phyloP scores from a whole-genome alignment of 176 grass and related monocot species.

The Metroxylon sagu region DNA sequence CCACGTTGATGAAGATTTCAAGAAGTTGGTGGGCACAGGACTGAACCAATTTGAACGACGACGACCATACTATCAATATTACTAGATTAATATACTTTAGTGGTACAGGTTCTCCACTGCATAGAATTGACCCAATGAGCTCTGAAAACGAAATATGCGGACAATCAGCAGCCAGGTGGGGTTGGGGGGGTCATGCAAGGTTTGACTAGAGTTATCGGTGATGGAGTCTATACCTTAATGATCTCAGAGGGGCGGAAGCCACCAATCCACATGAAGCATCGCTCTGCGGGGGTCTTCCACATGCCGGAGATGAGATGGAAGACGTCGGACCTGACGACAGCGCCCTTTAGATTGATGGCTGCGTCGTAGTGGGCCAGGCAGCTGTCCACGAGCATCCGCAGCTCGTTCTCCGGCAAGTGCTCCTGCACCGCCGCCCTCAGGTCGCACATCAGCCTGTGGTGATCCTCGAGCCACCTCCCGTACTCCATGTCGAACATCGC shows the following conservation, averaged over 20 bases:
- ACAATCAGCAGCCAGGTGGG: too few species aligned
- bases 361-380: slow-evolving; percentile 29
- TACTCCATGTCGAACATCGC: slow-evolving; percentile 54
- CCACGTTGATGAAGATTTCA: too few species aligned
- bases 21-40: too few species aligned
- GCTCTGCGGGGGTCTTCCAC: slow-evolving; percentile 49
- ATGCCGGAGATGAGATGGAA: slow-evolving; percentile 56
- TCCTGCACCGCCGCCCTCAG: slow-evolving; percentile 45
- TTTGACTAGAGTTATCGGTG: not conserved
- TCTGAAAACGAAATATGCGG: too few species aligned
- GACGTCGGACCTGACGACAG: slow-evolving; percentile 26
- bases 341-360: slow-evolving; percentile 30
- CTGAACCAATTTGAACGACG: too few species aligned
- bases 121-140: too few species aligned
- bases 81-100: too few species aligned
- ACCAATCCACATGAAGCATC: slow-evolving; percentile 68
- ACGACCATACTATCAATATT: too few species aligned
- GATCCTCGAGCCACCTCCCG: slow-evolving; percentile 34
- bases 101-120: too few species aligned
- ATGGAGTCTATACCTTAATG: slow-evolving; percentile 33
- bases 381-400: slow-evolving; percentile 31
- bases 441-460: slow-evolving; percentile 30
- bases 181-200: not conserved
- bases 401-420: slow-evolving; percentile 24
- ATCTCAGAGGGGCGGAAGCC: slow-evolving; percentile 59